A percentile compares a stretch with the other conserved stretches of the same genome.
These are phyloP conservation scores for Pseudofabraea citricarpa DNA, from an alignment of 2,329 filamentous ascomycete species.

Conservation along the genomic window DNA sequence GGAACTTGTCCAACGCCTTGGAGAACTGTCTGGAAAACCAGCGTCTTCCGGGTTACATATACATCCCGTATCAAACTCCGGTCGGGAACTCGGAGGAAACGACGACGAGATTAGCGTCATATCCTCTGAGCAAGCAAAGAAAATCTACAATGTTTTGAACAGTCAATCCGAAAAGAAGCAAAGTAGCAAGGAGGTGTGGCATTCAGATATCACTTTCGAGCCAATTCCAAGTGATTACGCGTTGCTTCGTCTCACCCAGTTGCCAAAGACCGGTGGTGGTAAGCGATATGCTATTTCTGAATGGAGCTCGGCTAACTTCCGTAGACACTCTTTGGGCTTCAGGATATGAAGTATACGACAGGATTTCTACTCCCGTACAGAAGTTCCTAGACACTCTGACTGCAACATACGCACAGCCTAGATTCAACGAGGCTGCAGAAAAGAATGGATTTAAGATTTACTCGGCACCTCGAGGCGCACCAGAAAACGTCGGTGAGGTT, in stretches of 20 bases:
- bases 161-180: slow-evolving; percentile 38
- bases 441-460: slow-evolving; percentile 41
- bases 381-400: slow-evolving; percentile 55
- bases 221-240: slow-evolving; percentile 59
- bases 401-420: slow-evolving; percentile 47
- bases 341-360: slow-evolving; percentile 63
- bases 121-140: slow-evolving; percentile 49
- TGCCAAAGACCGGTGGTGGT: slow-evolving; percentile 28
- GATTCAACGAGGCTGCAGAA: slow-evolving; percentile 44
- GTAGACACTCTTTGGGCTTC: slow-evolving; percentile 62
- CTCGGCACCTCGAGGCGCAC: slow-evolving; percentile 39
- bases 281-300: slow-evolving; percentile 1
- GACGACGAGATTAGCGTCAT: slow-evolving; percentile 63
- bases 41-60: slow-evolving; percentile 52
- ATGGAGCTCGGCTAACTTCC: not conserved
- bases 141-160: slow-evolving; percentile 36
- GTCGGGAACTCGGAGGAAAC: slow-evolving; percentile 44
- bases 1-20: slow-evolving; percentile 55
- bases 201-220: slow-evolving; percentile 63
- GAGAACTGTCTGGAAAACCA: slow-evolving; percentile 53
- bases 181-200: slow-evolving; percentile 45
- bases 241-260: slow-evolving; percentile 27
- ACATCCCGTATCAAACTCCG: slow-evolving; percentile 52
- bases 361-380: slow-evolving; percentile 51
- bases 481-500: slow-evolving; percentile 42